Evolutionary conservation across 2,329 filamentous ascomycete genomes (phyloP), one percentile per base, ranked within the genome.

Genomic region (Pseudocercospora eumusae): DNA sequence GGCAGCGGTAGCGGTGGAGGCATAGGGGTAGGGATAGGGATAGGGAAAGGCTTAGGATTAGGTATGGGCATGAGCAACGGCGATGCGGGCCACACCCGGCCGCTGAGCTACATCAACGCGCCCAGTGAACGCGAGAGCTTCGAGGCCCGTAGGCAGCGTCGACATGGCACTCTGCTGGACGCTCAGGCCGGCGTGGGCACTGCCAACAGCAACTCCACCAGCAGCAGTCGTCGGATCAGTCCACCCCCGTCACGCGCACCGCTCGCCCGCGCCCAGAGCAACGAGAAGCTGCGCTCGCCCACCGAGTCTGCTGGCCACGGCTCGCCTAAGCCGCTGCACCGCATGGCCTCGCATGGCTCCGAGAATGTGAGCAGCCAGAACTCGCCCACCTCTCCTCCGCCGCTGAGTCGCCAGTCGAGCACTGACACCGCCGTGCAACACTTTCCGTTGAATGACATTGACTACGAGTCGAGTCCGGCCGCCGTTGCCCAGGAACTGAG

Each of bases 401-500:
- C 75, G 3, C 67, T 81, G 56, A 76, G 68, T 52, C 66, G 74
- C 21, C 70, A 73, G 40, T 66, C 67, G 8, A 74, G 71, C 27
- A 69, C 70, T 15, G 75, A 77, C 25, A 75, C 75, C 1, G 74
- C 74, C 5, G 64, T 71, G 6, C 73, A 74, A 64, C 71, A 73
- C 63, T 87, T 90, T 59, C 88, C 89, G 56, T 84, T 93, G 66
- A 93, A 93, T 71, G 87, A 93, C 69, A 84, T 96, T 66, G 91
- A 93, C 72, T 95, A 95, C 75, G 93, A 96, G 75, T 92, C 92
- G 66, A 89, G 93, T 71, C 89, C 93, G 0, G 92, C 88, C 62
- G 92, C 93, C 64, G 91, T 97, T 62, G 92, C 92, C 25, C 91
- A 96, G 78, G 93, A 97, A 78, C 80, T 97, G 70, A 96, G 89